Evolutionary conservation across 805 yeast genomes (phyloP).

Genomic region (Isabelozyma pseudorhagii): DNA sequence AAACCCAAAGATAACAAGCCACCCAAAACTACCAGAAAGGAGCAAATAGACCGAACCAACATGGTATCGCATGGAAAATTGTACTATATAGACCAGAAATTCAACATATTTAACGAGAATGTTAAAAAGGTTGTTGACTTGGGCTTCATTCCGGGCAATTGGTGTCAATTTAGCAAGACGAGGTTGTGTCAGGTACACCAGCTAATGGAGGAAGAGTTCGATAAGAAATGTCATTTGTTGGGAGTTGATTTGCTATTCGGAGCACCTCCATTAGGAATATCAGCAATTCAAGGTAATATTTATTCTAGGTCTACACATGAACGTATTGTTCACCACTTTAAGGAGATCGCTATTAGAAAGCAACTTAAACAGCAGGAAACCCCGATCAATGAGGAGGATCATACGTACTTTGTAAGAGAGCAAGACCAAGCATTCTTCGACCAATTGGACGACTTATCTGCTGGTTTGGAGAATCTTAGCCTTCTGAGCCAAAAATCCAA

Average conservation of each 20-base stretch:
- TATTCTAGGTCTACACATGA: constrained; percentile 45
- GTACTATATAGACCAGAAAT: constrained; percentile 25
- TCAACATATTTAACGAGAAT: constrained; percentile 18
- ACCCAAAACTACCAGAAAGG: constrained; percentile 18
- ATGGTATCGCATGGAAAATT: constrained; percentile 22
- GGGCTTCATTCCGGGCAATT: constrained; percentile 41
- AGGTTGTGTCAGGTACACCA: constrained; percentile 25
- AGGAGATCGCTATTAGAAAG: constrained; percentile 19
- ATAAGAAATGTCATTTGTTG: constrained; percentile 29
- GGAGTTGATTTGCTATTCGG: constrained; percentile 64
- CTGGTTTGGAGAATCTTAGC: background rate
- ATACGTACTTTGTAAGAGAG: constrained; percentile 28
- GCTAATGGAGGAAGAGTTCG: constrained; percentile 22
- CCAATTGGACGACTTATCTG: constrained; percentile 1
- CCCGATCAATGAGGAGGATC: background rate
- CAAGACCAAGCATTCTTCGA: constrained; percentile 20
- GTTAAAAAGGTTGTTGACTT: constrained; percentile 34
- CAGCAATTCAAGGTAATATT: constrained; percentile 86
- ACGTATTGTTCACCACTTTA: constrained; percentile 21
- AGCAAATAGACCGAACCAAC: constrained; percentile 20
- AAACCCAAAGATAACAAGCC: background rate
- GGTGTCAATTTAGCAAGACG: constrained; percentile 30
- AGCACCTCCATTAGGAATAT: constrained; percentile 77
- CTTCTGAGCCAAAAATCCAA: background rate
- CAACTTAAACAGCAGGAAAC: background rate